These are phyloP conservation scores for Mycena leptocephala DNA, from an alignment of 768 basidiomycete genomes.

Conservation along the genomic window DNA sequence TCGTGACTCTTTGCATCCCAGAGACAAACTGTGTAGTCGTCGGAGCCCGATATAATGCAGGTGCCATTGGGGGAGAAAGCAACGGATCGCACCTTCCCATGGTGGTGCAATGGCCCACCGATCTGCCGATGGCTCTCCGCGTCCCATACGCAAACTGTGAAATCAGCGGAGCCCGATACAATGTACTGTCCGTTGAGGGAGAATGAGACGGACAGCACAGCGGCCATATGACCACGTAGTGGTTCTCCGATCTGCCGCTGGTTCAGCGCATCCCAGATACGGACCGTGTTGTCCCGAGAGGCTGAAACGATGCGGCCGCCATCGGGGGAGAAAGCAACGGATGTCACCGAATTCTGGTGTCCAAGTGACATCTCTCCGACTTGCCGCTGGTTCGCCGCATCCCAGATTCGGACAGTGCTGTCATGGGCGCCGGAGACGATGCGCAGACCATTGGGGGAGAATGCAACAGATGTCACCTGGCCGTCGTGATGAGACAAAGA, in stretches of 20 bases:
- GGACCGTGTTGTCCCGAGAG: neutral
- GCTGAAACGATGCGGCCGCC: neutral
- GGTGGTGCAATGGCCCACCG: neutral
- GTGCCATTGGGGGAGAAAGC: neutral
- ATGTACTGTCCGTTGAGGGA: neutral
- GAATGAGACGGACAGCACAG: neutral
- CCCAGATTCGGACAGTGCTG: neutral
- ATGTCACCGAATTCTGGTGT: neutral
- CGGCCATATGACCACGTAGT: neutral
- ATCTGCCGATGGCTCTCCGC: neutral
- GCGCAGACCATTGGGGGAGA: neutral
- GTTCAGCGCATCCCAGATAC: neutral
- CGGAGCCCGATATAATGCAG: neutral
- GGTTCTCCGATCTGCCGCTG: neutral
- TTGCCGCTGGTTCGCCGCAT: neutral
- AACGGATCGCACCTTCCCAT: neutral
- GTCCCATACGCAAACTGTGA: neutral
- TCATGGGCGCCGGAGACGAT: neutral
- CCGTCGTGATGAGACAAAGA: neutral
- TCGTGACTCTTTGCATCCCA: neutral
- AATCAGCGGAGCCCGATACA: neutral
- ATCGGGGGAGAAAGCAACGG: neutral
- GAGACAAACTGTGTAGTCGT: neutral
- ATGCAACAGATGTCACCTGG: neutral
- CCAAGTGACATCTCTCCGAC: neutral